These are phyloP conservation scores for Russula foetens DNA, from an alignment of 768 basidiomycete genomes.

Conservation along the genomic window DNA sequence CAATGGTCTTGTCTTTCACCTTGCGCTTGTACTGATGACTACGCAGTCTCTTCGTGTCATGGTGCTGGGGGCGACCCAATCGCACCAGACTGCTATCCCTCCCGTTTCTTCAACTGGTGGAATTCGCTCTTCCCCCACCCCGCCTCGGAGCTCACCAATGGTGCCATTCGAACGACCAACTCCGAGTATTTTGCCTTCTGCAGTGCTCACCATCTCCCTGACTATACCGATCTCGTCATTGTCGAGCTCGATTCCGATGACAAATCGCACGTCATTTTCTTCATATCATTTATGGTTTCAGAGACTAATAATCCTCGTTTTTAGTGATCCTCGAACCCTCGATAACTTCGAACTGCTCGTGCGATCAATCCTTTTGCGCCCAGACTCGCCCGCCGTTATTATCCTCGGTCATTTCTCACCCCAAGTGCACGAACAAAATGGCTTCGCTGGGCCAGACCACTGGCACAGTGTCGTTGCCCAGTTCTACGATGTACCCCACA, in stretches of 20 bases:
- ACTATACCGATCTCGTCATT: slow-evolving; percentile 89
- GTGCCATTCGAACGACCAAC: slow-evolving; percentile 86
- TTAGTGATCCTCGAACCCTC: slow-evolving; percentile 59
- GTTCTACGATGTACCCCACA: slow-evolving; percentile 94
- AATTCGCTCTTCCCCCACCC: slow-evolving; percentile 96
- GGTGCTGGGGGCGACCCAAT: slow-evolving; percentile 90
- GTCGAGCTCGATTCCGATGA: slow-evolving; percentile 94
- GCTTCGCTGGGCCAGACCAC: slow-evolving; percentile 86
- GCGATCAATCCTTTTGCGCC: slow-evolving; percentile 83
- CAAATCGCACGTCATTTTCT: slow-evolving; percentile 51
- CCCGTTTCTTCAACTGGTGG: slow-evolving; percentile 97
- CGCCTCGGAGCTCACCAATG: slow-evolving; percentile 95
- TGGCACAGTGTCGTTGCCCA: slow-evolving; percentile 87
- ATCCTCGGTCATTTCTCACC: slow-evolving; percentile 95
- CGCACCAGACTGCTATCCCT: slow-evolving; percentile 79
- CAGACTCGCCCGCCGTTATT: slow-evolving; percentile 86
- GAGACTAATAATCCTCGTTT: not conserved
- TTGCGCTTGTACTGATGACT: slow-evolving; percentile 8
- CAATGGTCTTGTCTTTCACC: not conserved
- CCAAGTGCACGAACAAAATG: slow-evolving; percentile 68
- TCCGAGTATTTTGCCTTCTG: slow-evolving; percentile 96
- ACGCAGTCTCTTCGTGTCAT: slow-evolving; percentile 82
- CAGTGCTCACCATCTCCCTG: slow-evolving; percentile 87
- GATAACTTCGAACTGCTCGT: slow-evolving; percentile 89
- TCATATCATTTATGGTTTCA: not conserved